Conservation (phyloP, 192 early-diverging fungal species). For the Lobosporangium transversale region DNA sequence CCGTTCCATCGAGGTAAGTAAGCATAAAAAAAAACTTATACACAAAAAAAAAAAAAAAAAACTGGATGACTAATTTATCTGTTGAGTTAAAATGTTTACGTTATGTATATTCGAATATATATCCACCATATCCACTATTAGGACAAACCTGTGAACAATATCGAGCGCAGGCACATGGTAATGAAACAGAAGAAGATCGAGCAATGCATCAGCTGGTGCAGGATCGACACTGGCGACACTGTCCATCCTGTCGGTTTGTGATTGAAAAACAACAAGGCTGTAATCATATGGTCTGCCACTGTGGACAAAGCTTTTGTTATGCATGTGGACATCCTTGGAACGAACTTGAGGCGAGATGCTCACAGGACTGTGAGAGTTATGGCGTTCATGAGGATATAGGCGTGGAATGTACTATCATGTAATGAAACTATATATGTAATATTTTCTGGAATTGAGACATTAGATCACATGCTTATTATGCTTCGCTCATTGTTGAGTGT, state of each 20-base stretch:
- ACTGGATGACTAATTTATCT: no score
- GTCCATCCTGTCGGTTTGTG: slow-evolving; percentile 48
- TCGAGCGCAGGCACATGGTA: slow-evolving; percentile 21
- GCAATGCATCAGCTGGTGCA: slow-evolving; percentile 42
- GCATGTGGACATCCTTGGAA: slow-evolving; percentile 40
- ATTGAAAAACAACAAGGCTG: slow-evolving; percentile 50
- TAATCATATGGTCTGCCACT: slow-evolving; percentile 52
- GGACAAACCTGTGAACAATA: slow-evolving; percentile 43
- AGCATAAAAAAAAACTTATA: no score
- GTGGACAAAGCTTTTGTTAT: slow-evolving; percentile 51
- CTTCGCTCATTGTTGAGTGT: no score
- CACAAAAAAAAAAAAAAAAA: no score
- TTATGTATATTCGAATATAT: no score
- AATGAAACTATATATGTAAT: no score
- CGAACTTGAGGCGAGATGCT: slow-evolving; percentile 44
- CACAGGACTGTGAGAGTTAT: slow-evolving; percentile 37
- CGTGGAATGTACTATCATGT: slow-evolving; percentile 49
- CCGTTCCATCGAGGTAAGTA: slow-evolving; percentile 49
- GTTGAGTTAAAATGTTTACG: no score
- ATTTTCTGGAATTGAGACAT: no score
- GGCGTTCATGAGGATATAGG: slow-evolving; percentile 31
- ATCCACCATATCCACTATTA: no score
- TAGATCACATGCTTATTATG: no score
- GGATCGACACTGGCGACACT: slow-evolving; percentile 49
- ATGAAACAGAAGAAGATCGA: slow-evolving; percentile 39